Evolutionary conservation across 1,284 basidiomycete genomes (phyloP), one percentile per base, ranked within the genome.

Genomic region (Leccinum griseonigrum): DNA sequence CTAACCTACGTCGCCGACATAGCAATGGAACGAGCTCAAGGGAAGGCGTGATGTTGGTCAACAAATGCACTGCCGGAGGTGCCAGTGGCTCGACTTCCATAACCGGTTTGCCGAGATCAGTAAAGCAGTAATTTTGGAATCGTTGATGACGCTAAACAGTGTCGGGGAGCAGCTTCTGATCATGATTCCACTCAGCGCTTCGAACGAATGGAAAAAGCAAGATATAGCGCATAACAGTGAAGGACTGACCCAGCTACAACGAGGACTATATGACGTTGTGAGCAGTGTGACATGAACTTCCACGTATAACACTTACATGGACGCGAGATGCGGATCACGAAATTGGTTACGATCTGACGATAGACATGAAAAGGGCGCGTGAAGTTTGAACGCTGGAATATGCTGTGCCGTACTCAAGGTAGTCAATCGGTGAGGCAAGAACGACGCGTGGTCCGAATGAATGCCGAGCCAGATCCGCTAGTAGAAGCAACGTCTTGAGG

Each of bases 211-310:
- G 22, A 26, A 26, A 26, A 26, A 26, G 22, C 22, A 26, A 57
- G 83, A 79, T 36, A 36, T 36, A 68, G 91, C 86, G 59, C 86
- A 83, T 22, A 81, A 75, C 29, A 88, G 84, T 28, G 87, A 85
- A 62, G 88, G 86, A 16, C 90, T 91, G 32, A 92, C 79, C 85
- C 89, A 92, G 69, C 91, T 87, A 73, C 93, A 93, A 76, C 85
- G 86, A 0, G 86, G 87, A 40, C 83, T 87, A 63, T 0, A 8
- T 9, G 11, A 38, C 11, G 32, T 36, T 50, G 7, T 61, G 46
- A 68, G 55, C 3, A 6, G 62, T 26, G 22, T 26, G 22, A 26
- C 22, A 26, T 26, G 22, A 26, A 26, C 22, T 29, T 53, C 53
- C 36, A 54, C 2, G 62, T 4, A 28, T 53, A 36, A 28, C 14